These are phyloP conservation scores for Dovyalis caffra DNA, from an alignment of 345 rosid species.

Conservation along the genomic window DNA sequence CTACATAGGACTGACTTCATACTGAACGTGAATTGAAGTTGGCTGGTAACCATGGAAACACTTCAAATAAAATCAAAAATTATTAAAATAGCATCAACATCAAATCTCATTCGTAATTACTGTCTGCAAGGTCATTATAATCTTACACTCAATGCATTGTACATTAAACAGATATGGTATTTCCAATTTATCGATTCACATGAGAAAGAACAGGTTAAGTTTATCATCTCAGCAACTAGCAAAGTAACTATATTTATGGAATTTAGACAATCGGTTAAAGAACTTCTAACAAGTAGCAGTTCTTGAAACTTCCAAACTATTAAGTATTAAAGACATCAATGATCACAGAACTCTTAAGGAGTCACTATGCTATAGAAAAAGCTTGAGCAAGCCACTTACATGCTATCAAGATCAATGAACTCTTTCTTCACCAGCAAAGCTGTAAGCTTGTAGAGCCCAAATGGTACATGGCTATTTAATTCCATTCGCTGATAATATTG, in stretches of 20 bases:
- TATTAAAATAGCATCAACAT: neutral
- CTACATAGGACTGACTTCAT: no score
- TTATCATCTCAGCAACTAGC: neutral
- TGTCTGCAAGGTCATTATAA: neutral
- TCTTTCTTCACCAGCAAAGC: slow-evolving; percentile 90
- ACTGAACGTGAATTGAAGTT: neutral
- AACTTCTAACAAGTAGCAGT: neutral
- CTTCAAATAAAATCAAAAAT: neutral
- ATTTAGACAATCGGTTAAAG: neutral
- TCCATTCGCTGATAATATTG: slow-evolving; percentile 91
- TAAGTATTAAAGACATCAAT: neutral
- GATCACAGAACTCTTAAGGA: neutral
- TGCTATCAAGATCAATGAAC: slow-evolving; percentile 89
- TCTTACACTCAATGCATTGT: neutral
- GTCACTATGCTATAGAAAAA: neutral
- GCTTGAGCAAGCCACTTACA: slow-evolving; percentile 50
- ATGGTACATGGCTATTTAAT: slow-evolving; percentile 74
- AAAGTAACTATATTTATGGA: neutral
- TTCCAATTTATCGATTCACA: neutral
- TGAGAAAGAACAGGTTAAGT: no score
- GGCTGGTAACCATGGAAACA: neutral
- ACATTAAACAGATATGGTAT: neutral
- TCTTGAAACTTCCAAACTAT: neutral
- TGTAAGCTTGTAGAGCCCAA: slow-evolving; percentile 88
- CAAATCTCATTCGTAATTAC: neutral